phyloP scores from a whole-genome alignment of 257 asterid genomes.

The Solanum ossicruentum region DNA sequence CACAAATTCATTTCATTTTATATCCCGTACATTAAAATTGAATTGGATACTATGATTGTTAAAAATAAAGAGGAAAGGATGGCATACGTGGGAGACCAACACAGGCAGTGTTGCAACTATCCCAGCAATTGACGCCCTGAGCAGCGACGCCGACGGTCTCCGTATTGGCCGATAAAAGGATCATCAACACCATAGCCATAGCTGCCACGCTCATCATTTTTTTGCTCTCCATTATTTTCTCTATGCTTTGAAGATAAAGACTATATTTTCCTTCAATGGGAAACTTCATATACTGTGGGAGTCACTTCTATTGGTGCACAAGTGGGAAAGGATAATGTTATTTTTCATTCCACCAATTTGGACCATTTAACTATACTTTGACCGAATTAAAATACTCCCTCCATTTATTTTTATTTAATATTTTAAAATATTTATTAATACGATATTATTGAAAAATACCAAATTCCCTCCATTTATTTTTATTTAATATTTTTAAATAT shows the following conservation, averaged over 20 bases:
- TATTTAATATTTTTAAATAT: too few species aligned
- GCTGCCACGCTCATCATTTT: slow-evolving; percentile 4
- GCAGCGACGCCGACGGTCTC: slow-evolving; percentile 16
- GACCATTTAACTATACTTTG: background rate
- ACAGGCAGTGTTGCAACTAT: slow-evolving; percentile 36
- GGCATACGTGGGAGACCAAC: slow-evolving; percentile 14
- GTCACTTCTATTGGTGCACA: background rate
- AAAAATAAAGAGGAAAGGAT: background rate
- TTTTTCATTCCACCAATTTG: background rate
- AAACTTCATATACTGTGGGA: background rate
- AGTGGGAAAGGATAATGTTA: background rate
- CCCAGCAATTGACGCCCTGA: slow-evolving; percentile 28
- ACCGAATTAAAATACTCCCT: background rate
- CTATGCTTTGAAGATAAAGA: background rate
- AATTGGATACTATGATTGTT: too few species aligned
- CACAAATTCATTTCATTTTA: too few species aligned
- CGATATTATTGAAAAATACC: background rate
- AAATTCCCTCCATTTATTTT: too few species aligned
- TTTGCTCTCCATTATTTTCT: slow-evolving; percentile 18
- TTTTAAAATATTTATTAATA: too few species aligned
- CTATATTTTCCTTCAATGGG: background rate
- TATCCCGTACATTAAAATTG: too few species aligned
- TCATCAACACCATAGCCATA: slow-evolving; percentile 8
- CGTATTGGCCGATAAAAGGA: slow-evolving; percentile 17
- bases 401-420: too few species aligned